These are phyloP conservation scores for Phytophthora ramorum DNA, from an alignment of 352 stramenopile genomes.

Conservation along the genomic window DNA sequence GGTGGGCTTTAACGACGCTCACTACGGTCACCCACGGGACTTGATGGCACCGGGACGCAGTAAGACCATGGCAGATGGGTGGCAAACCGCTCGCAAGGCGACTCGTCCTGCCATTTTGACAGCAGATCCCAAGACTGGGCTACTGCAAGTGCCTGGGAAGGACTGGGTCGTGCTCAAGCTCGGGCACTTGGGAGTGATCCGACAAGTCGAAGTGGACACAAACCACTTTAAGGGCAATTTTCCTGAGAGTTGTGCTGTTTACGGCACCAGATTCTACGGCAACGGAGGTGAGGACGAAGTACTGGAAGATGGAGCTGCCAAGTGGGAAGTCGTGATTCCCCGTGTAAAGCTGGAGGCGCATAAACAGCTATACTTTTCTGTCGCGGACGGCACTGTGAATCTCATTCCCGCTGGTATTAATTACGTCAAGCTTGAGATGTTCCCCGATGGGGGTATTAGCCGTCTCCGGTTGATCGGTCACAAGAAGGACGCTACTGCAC, in stretches of 20 bases:
- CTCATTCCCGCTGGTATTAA: slow-evolving; percentile 78
- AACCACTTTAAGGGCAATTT: slow-evolving; percentile 97
- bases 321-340: slow-evolving; percentile 89
- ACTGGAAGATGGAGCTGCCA: slow-evolving; percentile 36
- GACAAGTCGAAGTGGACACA: slow-evolving; percentile 91
- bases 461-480: slow-evolving; percentile 87
- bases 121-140: slow-evolving; percentile 46
- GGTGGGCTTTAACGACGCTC: slow-evolving; percentile 92
- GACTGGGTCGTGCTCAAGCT: slow-evolving; percentile 95
- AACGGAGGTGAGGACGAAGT: slow-evolving; percentile 37
- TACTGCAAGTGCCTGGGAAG: slow-evolving; percentile 78
- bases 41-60: slow-evolving; percentile 88
- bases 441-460: slow-evolving; percentile 94
- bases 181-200: slow-evolving; percentile 74
- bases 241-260: slow-evolving; percentile 89
- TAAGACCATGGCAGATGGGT: slow-evolving; percentile 94
- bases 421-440: slow-evolving; percentile 94
- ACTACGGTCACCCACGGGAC: slow-evolving; percentile 95
- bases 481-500: slow-evolving; percentile 53
- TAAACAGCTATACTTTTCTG: slow-evolving; percentile 89
- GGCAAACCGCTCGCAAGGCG: slow-evolving; percentile 94
- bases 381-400: slow-evolving; percentile 59
- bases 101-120: slow-evolving; percentile 79
- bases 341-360: slow-evolving; percentile 89
- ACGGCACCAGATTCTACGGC: slow-evolving; percentile 67